Base-by-base conservation (phyloP, 495 filamentous ascomycete genomes). In the Mycothermus thermophilus region DNA sequence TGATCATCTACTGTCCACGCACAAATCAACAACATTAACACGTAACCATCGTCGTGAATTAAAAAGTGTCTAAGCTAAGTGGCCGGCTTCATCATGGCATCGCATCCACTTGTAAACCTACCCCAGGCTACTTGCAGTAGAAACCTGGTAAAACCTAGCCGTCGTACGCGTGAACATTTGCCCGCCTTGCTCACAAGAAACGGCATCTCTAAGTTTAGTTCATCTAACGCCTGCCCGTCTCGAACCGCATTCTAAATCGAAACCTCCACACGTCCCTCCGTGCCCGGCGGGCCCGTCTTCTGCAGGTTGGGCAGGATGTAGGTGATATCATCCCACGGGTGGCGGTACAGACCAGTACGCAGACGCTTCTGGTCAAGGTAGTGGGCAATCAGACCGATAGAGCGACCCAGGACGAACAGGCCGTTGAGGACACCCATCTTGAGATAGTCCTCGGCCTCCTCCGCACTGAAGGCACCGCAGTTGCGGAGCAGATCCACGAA, bases 331-430 rank as follows among this genome's bases (percentile, higher is more conserved):
- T 93, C 87, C 86, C 85, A 94, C 55, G 87, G 87, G 74, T 94
- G 90, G 59, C 90, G 79, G 79, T 97, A 97, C 44, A 97, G 74
- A 54, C 90, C 90, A 49, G 90, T 97, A 50, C 87, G 77, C 61
- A 97, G 74, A 58, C 90, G 75, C 85, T 97, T 97, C 72, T 97
- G 90, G 63, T 97, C 90, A 46, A 97, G 80, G 75, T 86, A 95
- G 69, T 97, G 90, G 44, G 90, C 90, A 78, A 96, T 97, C 47
- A 97, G 69, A 82, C 90, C 90, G 50, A 97, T 97, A 60, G 73
- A 80, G 47, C 90, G 77, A 41, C 90, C 90, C 30, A 97, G 74
- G 15, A 97, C 90, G 73, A 97, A 97, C 34, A 97, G 80, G 66
- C 90, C 90, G 74, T 97, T 97, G 45, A 97, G 77, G 32, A 97